Evolutionary conservation across 2,329 filamentous ascomycete species (phyloP).

Genomic region (Samsoniella hepiali): DNA sequence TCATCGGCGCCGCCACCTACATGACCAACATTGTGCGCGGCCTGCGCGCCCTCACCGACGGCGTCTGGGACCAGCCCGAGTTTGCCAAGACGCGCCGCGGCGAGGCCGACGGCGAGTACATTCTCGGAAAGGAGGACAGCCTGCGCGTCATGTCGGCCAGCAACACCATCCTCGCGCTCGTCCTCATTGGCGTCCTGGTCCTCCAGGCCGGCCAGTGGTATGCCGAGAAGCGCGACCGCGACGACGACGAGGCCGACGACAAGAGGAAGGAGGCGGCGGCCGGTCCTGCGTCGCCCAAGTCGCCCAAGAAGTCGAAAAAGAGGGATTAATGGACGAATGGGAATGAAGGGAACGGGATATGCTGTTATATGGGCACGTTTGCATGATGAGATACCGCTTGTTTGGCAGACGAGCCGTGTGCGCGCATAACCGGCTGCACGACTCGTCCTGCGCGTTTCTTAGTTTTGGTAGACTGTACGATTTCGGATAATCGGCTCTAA

Average conservation of each 20-base stretch:
- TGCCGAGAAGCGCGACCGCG: conserved; percentile 86
- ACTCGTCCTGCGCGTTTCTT: neutral
- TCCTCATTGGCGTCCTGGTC: conserved; percentile 86
- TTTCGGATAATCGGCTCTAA: conserved; percentile 5
- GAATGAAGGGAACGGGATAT: neutral
- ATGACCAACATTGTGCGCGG: conserved; percentile 96
- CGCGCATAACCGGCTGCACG: neutral
- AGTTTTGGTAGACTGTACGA: conserved; percentile 3
- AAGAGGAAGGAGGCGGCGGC: conserved; percentile 36
- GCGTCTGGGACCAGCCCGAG: conserved; percentile 54
- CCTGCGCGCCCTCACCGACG: conserved; percentile 74
- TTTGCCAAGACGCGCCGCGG: conserved; percentile 38
- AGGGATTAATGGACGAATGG: conserved; percentile 32
- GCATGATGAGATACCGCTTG: conserved; percentile 4
- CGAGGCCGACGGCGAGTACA: conserved; percentile 56
- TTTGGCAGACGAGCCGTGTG: neutral
- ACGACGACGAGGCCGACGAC: conserved; percentile 68
- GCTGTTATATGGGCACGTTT: conserved; percentile 12
- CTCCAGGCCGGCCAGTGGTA: conserved; percentile 98
- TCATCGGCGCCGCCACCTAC: conserved; percentile 89
- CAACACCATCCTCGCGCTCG: conserved; percentile 92
- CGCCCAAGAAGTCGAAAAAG: conserved; percentile 27
- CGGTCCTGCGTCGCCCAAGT: conserved; percentile 20
- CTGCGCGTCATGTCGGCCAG: conserved; percentile 88
- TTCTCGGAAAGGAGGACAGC: conserved; percentile 81